Conservation (phyloP, 306 rosid genomes). For the Senna tora region DNA sequence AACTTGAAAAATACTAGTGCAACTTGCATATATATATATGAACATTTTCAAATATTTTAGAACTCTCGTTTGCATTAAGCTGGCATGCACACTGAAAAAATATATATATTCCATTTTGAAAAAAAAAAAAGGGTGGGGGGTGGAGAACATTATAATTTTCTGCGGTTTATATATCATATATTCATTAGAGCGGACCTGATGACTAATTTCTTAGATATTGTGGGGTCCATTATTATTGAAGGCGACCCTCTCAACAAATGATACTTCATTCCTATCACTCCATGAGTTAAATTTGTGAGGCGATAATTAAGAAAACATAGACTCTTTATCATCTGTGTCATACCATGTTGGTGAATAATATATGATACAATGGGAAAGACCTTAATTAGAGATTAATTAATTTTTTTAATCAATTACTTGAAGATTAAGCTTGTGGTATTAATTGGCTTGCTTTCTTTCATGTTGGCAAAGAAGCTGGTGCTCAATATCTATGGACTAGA, state of each 20-base stretch:
- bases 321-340: no score
- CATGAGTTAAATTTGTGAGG: no score
- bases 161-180: no score
- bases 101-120: constrained; percentile 35
- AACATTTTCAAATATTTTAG: constrained; percentile 38
- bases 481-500: constrained; percentile 55
- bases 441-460: constrained; percentile 26
- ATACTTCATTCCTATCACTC: no score
- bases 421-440: constrained; percentile 26
- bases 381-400: not conserved
- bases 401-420: constrained; percentile 16
- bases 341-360: no score
- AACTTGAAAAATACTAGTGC: constrained; percentile 40
- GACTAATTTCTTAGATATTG: no score
- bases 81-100: constrained; percentile 53
- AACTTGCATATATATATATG: constrained; percentile 21
- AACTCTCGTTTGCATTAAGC: constrained; percentile 42
- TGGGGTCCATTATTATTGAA: no score
- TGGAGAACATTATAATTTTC: no score
- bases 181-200: no score
- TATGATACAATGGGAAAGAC: constrained; percentile 4
- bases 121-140: not conserved
- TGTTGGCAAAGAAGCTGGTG: constrained; percentile 42
- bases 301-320: no score
- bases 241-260: no score